Base-by-base conservation (phyloP, 2,329 filamentous ascomycete genomes). In the Phaeosphaeria sp. region DNA sequence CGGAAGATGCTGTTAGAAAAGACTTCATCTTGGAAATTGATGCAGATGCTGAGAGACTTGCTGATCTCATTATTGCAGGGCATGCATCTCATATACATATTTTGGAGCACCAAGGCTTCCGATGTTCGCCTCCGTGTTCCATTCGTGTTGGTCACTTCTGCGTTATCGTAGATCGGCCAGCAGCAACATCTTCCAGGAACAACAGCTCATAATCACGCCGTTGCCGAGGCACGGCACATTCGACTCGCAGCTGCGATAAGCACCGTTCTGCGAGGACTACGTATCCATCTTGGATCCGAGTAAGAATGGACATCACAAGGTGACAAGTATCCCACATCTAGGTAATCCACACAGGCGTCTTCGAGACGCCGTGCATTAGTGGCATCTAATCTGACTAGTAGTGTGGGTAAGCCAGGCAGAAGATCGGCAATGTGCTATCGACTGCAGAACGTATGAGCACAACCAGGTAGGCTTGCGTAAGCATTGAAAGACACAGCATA, bases 1-100 rank as follows among this genome's bases (percentile, higher is more conserved):
- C 65, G 1, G 68, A 73, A 27, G 66, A 70, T 54, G 64, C 63
- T 64, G 66, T 59, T 51, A 71, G 47, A 47, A 74, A 46, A 22
- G 63, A 59, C 59, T 65, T 75, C 73, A 75, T 72, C 17, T 51
- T 66, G 56, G 27, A 33, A n/a, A 40, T 54, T 22, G 45, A 55
- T 51, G 24, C 36, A 43, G 45, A 44, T 49, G n/a, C 43, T 44
- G 42, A 51, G 21, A 27, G 30, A 50, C 27, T 57, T 49, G 46
- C 55, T 49, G 21, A 43, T 46, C 43, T 6, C 17, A 51, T 24
- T 43, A 44, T 11, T 20, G 22, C 40, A 55, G 30, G 46, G 52
- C 30, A 40, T 48, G 9, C 18, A 17, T 25, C 43, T 66, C 57
- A 67, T 63, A 70, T 69, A 70, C 56, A 21, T 2, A 22, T 39